Base-by-base conservation (phyloP, 208 protist species). In the Histomonas meleagridis region DNA sequence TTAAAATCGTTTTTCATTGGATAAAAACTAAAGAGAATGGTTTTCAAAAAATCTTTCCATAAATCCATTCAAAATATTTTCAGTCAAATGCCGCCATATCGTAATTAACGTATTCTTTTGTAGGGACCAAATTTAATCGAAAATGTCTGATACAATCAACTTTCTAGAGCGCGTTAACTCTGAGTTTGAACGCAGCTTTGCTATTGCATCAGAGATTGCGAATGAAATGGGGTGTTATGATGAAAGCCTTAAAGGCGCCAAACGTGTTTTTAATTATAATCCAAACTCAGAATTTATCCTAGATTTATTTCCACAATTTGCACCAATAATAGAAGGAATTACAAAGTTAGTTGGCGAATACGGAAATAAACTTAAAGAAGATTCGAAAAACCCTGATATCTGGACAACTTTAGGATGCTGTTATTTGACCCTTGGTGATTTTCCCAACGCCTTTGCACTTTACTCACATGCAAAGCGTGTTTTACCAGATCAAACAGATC, bases 211-310 rank as follows among this genome's bases (percentile, higher is more conserved):
- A 48, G 9, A 18, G 0, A 86, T 46, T 16, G 51, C 40, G 9
- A 86, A 49, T 55, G 76, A 86, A 14, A 86, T 86, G 76, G 46
- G 55, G 0, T 51, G 46, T 7, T 55, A 46, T 86, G 76, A 86
- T 26, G 46, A 51, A 9, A 51, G 40, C 32, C 40, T 55, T 18
- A 26, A 46, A 14, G 76, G 46, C 0, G 76, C 76, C 4, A 86
- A 86, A 55, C 23, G 46, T 38, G 76, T 55, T 55, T 86, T 86
- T 55, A 86, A 46, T 26, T 86, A 86, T 55, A 86, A 86, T 28
- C 76, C 76, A 16, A 86, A 86, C 46, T 86, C 76, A 7, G 55
- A 35, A 51, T 18, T 38, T 4, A 55, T 86, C 5, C 76, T 51
- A 7, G 14, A 86, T 5, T 40, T 51, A 57, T 86, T 53, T 40